A percentile compares a stretch with the other conserved stretches of the same genome.
These are phyloP conservation scores for Vicia sativa DNA, from an alignment of 306 rosid genomes.

Conservation along the genomic window DNA sequence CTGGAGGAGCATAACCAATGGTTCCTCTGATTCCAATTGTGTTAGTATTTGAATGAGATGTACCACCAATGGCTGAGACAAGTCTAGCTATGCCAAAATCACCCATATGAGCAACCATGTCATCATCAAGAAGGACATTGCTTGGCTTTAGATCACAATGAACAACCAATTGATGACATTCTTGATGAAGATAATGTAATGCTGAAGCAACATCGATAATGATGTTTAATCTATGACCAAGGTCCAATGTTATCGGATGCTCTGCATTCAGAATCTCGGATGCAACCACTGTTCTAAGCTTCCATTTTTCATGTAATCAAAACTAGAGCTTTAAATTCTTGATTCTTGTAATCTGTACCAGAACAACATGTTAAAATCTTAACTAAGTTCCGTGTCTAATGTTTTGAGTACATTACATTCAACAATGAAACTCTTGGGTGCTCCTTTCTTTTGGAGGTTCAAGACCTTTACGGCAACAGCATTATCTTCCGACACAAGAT, in stretches of 20 bases:
- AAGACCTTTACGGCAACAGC: constrained; percentile 33
- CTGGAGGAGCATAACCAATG: constrained; percentile 36
- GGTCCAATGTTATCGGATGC: background rate
- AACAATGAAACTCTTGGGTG: constrained; percentile 26
- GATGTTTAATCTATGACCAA: constrained; percentile 17
- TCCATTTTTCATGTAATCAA: constrained; percentile 30
- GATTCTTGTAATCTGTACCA: background rate
- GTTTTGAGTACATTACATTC: constrained; percentile 32
- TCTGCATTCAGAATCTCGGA: background rate
- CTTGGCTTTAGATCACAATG: constrained; percentile 38
- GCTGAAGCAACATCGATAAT: constrained; percentile 25
- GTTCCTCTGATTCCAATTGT: constrained; percentile 36
- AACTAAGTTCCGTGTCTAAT: constrained; percentile 29
- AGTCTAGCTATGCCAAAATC: constrained; percentile 35
- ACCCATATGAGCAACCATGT: constrained; percentile 26
- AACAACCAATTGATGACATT: background rate
- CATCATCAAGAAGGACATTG: constrained; percentile 35
- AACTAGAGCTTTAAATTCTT: constrained; percentile 37
- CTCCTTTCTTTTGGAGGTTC: constrained; percentile 31
- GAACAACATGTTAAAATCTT: constrained; percentile 36
- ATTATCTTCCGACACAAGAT: constrained; percentile 3
- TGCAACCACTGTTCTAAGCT: constrained; percentile 34
- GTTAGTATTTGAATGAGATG: background rate
- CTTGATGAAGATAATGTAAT: constrained; percentile 30
- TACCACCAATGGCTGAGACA: background rate